A percentile compares a stretch with the other conserved stretches of the same genome.
Evolutionary conservation across 2,329 filamentous ascomycete genomes (phyloP).

Genomic region (Arthrobotrys conoides): DNA sequence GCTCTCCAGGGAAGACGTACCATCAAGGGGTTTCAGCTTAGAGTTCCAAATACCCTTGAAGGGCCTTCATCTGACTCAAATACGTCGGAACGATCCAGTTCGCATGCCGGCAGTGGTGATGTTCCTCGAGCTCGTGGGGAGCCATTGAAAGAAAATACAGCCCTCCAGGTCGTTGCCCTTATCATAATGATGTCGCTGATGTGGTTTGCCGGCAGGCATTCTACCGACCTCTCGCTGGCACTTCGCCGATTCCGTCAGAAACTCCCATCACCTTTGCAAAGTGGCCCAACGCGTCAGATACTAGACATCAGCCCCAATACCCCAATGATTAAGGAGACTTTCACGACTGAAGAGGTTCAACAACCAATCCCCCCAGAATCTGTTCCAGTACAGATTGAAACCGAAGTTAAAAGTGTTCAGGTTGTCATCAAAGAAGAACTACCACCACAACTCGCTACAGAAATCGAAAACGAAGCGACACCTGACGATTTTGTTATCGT

Average conservation of each 20-base stretch:
- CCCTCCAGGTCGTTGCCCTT: conserved; percentile 49
- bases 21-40: conserved; percentile 30
- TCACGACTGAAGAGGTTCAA: conserved; percentile 45
- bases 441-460: conserved; percentile 43
- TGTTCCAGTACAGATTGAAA: conserved; percentile 44
- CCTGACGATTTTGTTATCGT: conserved; percentile 54
- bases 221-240: conserved; percentile 39
- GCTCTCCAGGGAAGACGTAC: conserved; percentile 37
- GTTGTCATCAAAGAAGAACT: conserved; percentile 53
- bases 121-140: conserved; percentile 16
- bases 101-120: background rate
- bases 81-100: conserved; percentile 19
- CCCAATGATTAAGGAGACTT: conserved; percentile 56
- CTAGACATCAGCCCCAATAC: conserved; percentile 46
- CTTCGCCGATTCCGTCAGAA: conserved; percentile 45
- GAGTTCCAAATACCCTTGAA: conserved; percentile 20
- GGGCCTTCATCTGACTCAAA: conserved; percentile 39
- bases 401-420: conserved; percentile 42
- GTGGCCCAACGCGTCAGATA: conserved; percentile 26
- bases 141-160: conserved; percentile 42
- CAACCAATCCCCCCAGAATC: conserved; percentile 33
- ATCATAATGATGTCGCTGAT: conserved; percentile 53
- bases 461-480: conserved; percentile 35
- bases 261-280: conserved; percentile 42
- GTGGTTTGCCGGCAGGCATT: conserved; percentile 57